Evolutionary conservation across 805 yeast genomes (phyloP).

Genomic region (Sugiyamaella mastotermitis): DNA sequence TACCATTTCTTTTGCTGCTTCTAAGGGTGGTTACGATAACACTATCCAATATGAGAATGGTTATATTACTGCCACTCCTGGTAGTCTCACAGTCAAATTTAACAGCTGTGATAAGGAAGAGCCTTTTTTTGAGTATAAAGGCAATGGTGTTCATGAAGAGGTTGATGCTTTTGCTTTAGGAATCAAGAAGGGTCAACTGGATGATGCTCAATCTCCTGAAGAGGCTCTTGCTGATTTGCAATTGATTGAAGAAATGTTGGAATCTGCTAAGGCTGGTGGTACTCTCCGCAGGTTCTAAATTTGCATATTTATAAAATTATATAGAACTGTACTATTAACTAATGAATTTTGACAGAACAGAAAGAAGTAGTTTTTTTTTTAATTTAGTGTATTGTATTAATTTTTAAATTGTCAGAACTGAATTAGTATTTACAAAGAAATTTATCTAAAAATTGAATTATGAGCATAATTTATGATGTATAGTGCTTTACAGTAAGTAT

Average conservation of each 20-base stretch:
- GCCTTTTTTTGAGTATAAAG: constrained; percentile 5
- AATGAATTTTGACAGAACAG: too few species aligned
- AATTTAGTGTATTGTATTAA: too few species aligned
- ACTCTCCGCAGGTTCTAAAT: constrained; percentile 1
- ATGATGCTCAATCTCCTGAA: constrained; percentile 13
- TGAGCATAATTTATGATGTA: too few species aligned
- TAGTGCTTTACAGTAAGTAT: too few species aligned
- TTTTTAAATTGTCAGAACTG: too few species aligned
- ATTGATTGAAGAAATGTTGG: constrained; percentile 8
- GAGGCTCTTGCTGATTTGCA: constrained; percentile 14
- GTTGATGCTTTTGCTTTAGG: constrained; percentile 13
- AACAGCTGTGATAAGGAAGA: constrained; percentile 7
- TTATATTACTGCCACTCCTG: constrained; percentile 17
- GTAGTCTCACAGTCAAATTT: constrained; percentile 10
- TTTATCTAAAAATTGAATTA: too few species aligned
- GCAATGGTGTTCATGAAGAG: constrained; percentile 11
- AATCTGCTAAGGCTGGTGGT: constrained; percentile 10
- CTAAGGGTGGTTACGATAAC: constrained; percentile 11
- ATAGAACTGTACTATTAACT: too few species aligned
- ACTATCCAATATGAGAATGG: constrained; percentile 17
- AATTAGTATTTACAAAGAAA: too few species aligned
- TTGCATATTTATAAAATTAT: too few species aligned
- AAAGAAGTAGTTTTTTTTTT: too few species aligned
- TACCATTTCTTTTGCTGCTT: constrained; percentile 18
- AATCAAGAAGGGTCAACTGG: constrained; percentile 7